These are phyloP conservation scores for Haplographium delicatum DNA, from an alignment of 495 filamentous ascomycete genomes.

Conservation along the genomic window DNA sequence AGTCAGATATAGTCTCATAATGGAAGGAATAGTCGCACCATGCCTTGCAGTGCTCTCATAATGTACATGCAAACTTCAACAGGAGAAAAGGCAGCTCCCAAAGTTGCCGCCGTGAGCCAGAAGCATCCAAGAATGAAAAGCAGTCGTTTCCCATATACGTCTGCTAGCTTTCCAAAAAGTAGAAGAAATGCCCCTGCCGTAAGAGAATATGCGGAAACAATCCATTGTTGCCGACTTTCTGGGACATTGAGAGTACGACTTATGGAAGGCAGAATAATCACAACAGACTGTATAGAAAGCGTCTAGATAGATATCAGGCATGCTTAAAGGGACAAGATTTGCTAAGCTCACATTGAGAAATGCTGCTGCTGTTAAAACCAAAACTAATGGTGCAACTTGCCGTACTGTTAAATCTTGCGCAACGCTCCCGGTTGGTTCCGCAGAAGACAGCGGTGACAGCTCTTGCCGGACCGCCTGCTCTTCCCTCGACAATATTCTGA, in stretches of 20 bases:
- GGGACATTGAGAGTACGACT: constrained; percentile 49
- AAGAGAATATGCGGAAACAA: constrained; percentile 56
- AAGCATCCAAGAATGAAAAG: constrained; percentile 64
- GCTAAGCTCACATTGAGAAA: constrained; percentile 44
- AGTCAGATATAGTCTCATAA: constrained; percentile 27
- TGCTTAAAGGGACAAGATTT: not conserved
- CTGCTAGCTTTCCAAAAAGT: constrained; percentile 66
- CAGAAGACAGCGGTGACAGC: not conserved
- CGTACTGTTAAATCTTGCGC: constrained; percentile 18
- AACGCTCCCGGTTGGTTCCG: not conserved
- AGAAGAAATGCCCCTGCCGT: constrained; percentile 67
- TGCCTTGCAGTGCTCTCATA: constrained; percentile 65
- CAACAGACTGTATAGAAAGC: constrained; percentile 52
- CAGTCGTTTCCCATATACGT: constrained; percentile 65
- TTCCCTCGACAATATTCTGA: too few species aligned
- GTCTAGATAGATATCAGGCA: constrained; percentile 34
- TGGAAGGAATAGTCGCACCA: constrained; percentile 42
- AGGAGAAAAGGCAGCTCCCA: constrained; percentile 60
- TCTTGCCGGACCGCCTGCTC: not conserved
- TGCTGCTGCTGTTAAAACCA: constrained; percentile 43
- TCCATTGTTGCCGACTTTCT: constrained; percentile 53
- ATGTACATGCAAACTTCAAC: constrained; percentile 64
- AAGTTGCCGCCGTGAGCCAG: constrained; percentile 55
- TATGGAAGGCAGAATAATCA: constrained; percentile 58
- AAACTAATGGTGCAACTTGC: constrained; percentile 25